Evolutionary conservation across 805 yeast genomes (phyloP).

Genomic region (Grigorovia transvaalensis): DNA sequence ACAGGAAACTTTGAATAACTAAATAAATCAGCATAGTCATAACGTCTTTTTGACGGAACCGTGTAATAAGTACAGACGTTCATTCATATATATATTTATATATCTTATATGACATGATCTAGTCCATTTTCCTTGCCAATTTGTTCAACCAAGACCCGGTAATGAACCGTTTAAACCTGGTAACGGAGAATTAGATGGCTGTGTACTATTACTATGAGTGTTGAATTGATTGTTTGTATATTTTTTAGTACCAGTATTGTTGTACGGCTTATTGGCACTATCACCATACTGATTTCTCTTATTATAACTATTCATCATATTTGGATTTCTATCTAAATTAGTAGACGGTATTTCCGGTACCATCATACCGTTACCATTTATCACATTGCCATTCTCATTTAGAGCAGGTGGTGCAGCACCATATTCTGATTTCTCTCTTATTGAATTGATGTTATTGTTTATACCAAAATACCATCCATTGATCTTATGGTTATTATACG

Average conservation of each 20-base stretch:
- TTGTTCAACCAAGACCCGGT: slow-evolving; percentile 5
- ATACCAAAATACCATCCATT: slow-evolving; percentile 49
- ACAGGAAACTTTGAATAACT: slow-evolving; percentile 9
- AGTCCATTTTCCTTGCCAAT: not conserved
- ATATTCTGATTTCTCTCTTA: slow-evolving; percentile 26
- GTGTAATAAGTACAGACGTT: too few relatives aligned
- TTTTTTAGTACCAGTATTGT: too few relatives aligned
- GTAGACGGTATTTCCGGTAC: not conserved
- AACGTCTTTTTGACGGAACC: too few relatives aligned
- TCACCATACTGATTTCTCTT: not conserved
- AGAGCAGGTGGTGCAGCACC: slow-evolving; percentile 26
- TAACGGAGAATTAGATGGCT: not conserved
- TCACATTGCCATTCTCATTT: not conserved
- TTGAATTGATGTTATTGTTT: slow-evolving; percentile 28
- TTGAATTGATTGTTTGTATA: not conserved
- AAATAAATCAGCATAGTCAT: too few relatives aligned
- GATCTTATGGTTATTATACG: slow-evolving; percentile 56
- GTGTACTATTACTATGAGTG: not conserved
- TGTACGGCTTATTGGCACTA: not conserved
- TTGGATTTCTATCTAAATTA: not conserved
- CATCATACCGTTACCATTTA: not conserved
- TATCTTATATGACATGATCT: not conserved
- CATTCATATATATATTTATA: too few relatives aligned
- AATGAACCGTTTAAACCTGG: slow-evolving; percentile 8
- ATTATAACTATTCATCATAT: not conserved